Base-by-base conservation (phyloP, 495 filamentous ascomycete genomes). In the Cercophora sp. region DNA sequence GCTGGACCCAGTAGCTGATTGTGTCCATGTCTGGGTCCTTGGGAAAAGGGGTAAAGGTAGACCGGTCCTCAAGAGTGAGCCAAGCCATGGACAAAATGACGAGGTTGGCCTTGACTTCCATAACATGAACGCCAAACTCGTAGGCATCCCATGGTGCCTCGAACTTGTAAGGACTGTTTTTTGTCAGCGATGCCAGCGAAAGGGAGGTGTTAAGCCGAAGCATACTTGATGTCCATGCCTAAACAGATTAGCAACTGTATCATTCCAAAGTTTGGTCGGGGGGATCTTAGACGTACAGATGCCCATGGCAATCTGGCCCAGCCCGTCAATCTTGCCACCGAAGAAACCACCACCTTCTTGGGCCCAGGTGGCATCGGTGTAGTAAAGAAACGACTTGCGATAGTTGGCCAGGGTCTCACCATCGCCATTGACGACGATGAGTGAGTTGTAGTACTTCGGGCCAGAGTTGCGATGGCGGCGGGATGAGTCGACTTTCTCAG, bases 331-430 rank as follows among this genome's bases (percentile, higher is more conserved):
- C 4, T 67, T 55, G 2, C 76, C 79, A 31, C 64, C 58, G 63
- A 63, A 84, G 59, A 86, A 89, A 13, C 85, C 84, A 4, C 73
- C 69, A 9, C 89, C 88, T 69, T 96, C 91, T 2, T 77, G 65
- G 1, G 92, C 90, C 93, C 93, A 98, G 0, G 83, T 87, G 61
- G 90, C 89, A 62, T 97, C 92, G 1, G 89, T 93, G 70, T 87
- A 88, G 67, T 92, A 97, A 50, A 98, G 78, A 58, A 91, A 91
- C 19, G 75, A 76, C 66, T 98, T 98, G 58, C 93, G 85, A 67
- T 96, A 96, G 70, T 96, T 87, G 32, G 78, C 79, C 27, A 96
- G 63, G 0, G 86, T 80, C 39, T 85, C 73, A 11, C 94, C 93
- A 1, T 75, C 65, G 9, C 81, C 74, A 52, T 84, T 82, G n/a